phyloP scores from a whole-genome alignment of 345 rosid species.

The Populus davidiana region DNA sequence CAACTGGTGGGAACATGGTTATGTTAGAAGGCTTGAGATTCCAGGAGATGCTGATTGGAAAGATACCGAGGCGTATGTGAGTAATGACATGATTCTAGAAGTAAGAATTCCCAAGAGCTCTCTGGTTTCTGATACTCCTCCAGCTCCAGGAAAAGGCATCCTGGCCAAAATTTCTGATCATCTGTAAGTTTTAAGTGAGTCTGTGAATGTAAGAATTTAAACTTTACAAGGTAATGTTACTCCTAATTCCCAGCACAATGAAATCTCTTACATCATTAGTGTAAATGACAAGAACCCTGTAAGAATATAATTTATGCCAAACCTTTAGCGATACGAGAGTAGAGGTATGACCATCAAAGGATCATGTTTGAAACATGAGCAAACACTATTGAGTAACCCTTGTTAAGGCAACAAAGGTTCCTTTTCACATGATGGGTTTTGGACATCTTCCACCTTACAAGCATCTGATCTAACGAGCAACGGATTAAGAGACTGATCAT shows the following conservation, averaged over 20 bases:
- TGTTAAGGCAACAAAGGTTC: not conserved
- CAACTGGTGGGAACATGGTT: slow-evolving; percentile 84
- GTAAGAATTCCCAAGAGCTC: slow-evolving; percentile 54
- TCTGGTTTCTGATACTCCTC: not conserved
- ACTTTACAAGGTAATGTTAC: not conserved
- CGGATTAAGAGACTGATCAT: not conserved
- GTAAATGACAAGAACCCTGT: not conserved
- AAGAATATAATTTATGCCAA: not conserved
- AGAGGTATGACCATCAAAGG: too few species aligned
- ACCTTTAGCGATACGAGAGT: too few species aligned
- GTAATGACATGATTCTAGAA: slow-evolving; percentile 46
- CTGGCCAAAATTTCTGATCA: slow-evolving; percentile 3
- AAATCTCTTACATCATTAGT: not conserved
- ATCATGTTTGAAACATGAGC: not conserved
- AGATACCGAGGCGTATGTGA: slow-evolving; percentile 45
- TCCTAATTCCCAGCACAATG: not conserved
- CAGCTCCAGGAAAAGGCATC: slow-evolving; percentile 18
- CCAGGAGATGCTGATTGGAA: slow-evolving; percentile 71
- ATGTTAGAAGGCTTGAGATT: slow-evolving; percentile 77
- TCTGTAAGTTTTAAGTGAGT: slow-evolving; percentile 1
- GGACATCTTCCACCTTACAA: not conserved
- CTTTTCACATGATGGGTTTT: not conserved
- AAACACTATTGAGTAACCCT: not conserved
- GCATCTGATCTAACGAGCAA: not conserved
- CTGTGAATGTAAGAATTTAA: not conserved